phyloP scores from a whole-genome alignment of 2,329 filamentous ascomycete genomes.

The Pyrenophora seminiperda region DNA sequence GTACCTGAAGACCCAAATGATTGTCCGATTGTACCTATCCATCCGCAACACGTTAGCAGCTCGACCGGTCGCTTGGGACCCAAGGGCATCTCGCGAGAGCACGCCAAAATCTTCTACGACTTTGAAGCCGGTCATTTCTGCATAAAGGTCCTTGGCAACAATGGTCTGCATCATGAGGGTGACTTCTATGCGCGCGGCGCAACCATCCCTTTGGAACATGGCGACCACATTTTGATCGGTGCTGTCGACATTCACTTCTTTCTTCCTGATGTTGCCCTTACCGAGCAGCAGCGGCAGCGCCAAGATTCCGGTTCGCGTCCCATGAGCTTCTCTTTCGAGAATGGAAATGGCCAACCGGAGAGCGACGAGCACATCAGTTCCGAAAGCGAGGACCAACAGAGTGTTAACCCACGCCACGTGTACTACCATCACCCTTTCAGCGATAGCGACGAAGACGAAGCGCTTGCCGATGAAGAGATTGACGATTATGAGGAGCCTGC shows the following conservation, averaged over 20 bases:
- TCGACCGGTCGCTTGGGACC: conserved; percentile 63
- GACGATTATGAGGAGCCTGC: conserved; percentile 50
- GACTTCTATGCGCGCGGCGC: conserved; percentile 26
- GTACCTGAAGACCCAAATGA: conserved; percentile 64
- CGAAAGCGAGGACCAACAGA: conserved; percentile 38
- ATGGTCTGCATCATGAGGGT: conserved; percentile 63
- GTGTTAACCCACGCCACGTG: conserved; percentile 42
- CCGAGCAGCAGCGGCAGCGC: conserved; percentile 58
- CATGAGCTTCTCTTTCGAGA: conserved; percentile 76
- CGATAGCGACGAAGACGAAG: conserved; percentile 37
- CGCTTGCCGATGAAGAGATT: conserved; percentile 34
- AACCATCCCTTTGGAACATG: conserved; percentile 61
- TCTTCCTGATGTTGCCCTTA: conserved; percentile 59
- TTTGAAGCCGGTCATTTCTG: conserved; percentile 67
- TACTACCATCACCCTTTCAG: conserved; percentile 41
- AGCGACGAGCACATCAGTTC: conserved; percentile 53
- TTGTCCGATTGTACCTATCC: conserved; percentile 72
- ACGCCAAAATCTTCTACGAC: conserved; percentile 75
- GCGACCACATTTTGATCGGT: conserved; percentile 72
- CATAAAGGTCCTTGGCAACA: conserved; percentile 65
- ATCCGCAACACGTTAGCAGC: conserved; percentile 59
- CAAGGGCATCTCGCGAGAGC: conserved; percentile 74
- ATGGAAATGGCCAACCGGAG: conserved; percentile 61
- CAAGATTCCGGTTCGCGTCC: conserved; percentile 59
- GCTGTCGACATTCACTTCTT: conserved; percentile 71